Base-by-base conservation (phyloP, 2,329 filamentous ascomycete species). In the Claviceps cyperi region DNA sequence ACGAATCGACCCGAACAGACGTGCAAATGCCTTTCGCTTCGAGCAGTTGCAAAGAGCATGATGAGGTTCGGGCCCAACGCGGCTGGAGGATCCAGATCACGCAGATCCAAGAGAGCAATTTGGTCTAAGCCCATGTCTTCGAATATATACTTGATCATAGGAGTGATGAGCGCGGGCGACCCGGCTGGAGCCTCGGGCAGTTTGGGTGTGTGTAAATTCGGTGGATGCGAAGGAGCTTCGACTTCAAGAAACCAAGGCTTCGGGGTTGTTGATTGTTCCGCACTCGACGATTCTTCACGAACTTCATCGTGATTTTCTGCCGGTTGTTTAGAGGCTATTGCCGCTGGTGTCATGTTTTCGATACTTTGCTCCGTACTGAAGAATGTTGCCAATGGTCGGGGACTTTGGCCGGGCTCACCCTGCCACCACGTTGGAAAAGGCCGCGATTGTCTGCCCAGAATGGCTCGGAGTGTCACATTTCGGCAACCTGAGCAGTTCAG, bases 21-120 rank as follows among this genome's bases (percentile, higher is more conserved):
- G 61, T 95, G 91, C 37, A 98, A 72, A 69, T 98, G 92, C 48
- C 91, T 89, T 65, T 96, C 87, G 59, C 87, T 94, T 52, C 92
- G 83, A 14, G 91, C 87, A 8, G 89, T 95, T 40, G 85, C 89
- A 55, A 98, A 80, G 32, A 98, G 69, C 92, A 97, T 97, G 49
- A 98, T 76, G 28, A 96, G 75, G 59, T 91, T 90, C 2, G 86
- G 80, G 1, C 92, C 92, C 1, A 98, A 75, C 0, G 90, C 90
- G 0, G 91, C 83, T 0, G 90, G 86, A 1, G 90, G 89, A 58
- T 96, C 86, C 47, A 97, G 74, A 38, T 78, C 70, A 51, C 92
- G 86, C 35, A 98, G 73, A 61, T 98, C 92, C 46, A 95, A 73
- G 5, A 98, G 67, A 1, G 75, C 75, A 45, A 98, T 72, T 51